Evolutionary conservation across 176 grass and related monocot genomes (phyloP), one percentile per base, ranked within the genome.

Genomic region (Stipa capillata): DNA sequence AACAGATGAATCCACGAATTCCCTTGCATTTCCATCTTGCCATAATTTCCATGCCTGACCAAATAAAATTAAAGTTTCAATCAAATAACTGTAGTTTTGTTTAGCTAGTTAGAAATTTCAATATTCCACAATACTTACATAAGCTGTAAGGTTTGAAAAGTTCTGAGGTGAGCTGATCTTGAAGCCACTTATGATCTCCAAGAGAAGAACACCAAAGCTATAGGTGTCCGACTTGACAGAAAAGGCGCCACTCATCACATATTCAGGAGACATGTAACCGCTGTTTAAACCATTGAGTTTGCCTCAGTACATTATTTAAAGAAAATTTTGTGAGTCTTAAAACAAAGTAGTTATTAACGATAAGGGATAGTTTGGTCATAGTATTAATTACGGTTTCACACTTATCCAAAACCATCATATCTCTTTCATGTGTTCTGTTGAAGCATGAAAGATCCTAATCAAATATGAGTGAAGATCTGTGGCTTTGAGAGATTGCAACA

Each of bases 201-300:
- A 15, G 24, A 89, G 57, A 16, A 92, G 24, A 36, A 89, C 79
- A 35, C 90, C 86, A 23, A 92, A 89, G 25, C 86, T 92, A 51
- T 82, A 92, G 23, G 74, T 81, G 44, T 89, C 83, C 0, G 90
- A 89, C 42, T 92, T 89, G 5, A 88, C 66, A n/a, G 90, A 92
- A 75, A 92, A 84, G 0, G 2, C 28, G 0, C 79, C 74, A 25
- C 57, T 52, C 83, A 86, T 81, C 25, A 55, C 79, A 80, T 92
- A 92, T 55, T 89, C 89, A 11, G 74, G 86, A 37, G 90, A 65
- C 59, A 89, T 86, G 59, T 92, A 88, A 31, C 90, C 82, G 2
- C 85, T 91, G 61, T 44, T 83, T 69, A 14, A 45, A 79, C 20
- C 13, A 47, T 37, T 40, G 21, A 53, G 50, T n/a, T 53, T 53